Evolutionary conservation across 371 early-diverging fungal species (phyloP), one percentile per base, ranked within the genome.

Genomic region (Apophysomyces trapeziformis): DNA sequence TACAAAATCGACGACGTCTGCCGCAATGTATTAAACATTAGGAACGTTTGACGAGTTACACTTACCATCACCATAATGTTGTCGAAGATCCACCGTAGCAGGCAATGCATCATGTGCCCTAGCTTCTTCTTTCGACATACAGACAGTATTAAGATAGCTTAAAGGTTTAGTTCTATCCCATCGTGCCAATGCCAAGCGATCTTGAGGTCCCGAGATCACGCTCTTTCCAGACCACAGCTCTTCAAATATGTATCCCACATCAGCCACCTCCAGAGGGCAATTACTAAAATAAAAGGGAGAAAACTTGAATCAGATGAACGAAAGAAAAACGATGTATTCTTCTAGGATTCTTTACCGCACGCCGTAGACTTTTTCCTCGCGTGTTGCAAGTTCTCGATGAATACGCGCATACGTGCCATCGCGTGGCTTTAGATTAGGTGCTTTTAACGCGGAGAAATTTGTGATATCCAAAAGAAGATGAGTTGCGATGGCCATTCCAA

Each of bases 401-500:
- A 96, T 63, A 4, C 92, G 83, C 6, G 76, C 66, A 67, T 93
- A 95, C 0, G 92, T 85, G 21, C 87, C 85, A 37, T 90, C 88
- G 21, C 95, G 89, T 61, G 83, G 76, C 58, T 95, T 95, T 71
- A 88, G 82, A 0, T 90, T 79, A 38, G 95, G 77, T 0, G 95
- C 92, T 41, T 90, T 87, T 35, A 76, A 73, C 11, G 90, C 88
- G 6, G 85, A 82, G 73, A 89, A 93, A 5, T 84, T 85, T 8
- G 93, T 92, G 8, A 97, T 76, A 58, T 87, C 85, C 7, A 91
- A 88, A 38, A 94, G 74, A n/a, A 95, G 89, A 68, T 92, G 89
- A 1, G 96, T 92, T 5, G 94, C 95, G 75, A 97, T 87, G 11
- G 93, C 83, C 83, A 91, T 92, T 37, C 97, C 98, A 78, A 96